Base-by-base conservation (phyloP, 1,284 basidiomycete genomes). In the Trichosporon ovoides region DNA sequence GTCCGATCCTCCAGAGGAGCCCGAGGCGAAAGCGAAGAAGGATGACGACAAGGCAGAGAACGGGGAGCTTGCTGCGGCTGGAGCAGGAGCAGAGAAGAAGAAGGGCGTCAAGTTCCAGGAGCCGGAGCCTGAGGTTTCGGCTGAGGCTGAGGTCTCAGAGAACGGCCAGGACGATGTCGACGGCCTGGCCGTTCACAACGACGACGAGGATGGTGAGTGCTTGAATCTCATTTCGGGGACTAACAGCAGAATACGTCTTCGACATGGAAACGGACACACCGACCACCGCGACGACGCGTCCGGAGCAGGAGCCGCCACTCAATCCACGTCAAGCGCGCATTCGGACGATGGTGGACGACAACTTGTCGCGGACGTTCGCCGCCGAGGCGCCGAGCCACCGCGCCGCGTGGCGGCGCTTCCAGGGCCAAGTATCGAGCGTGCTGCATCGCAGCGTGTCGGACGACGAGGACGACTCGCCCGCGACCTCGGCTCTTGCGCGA, bases 331-430 rank as follows among this genome's bases (percentile, higher is more conserved):
- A 55, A 5, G 52, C 59, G 12, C 64, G 66, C 11, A 58, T 63
- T 2, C 64, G 69, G 19, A 67, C 71, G 50, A 61, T 70, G 52
- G 64, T 77, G 9, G 74, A 77, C 55, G 68, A 67, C 40, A 76
- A 73, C 58, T 63, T 78, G 14, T 73, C 72, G 12, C 64, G 63
- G 18, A 71, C 75, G 0, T 73, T 75, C 46, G 76, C 76, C 1
- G 75, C 74, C 11, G 70, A 77, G 38, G 72, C 72, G 11, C 76
- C 76, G 2, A 72, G 69, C 20, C 76, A 78, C 55, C 74, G 76
- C 13, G 67, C 71, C 0, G 76, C 74, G 2, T 77, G 75, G 74
- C 58, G 66, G n/a, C 64, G 66, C 55, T 58, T 62, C 51, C 58
- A 61, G 34, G 63, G 63, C 12, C 65, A 66, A 20, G 66, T 70